Conservation (phyloP, 768 basidiomycete genomes). For the Amylocystis lapponica region DNA sequence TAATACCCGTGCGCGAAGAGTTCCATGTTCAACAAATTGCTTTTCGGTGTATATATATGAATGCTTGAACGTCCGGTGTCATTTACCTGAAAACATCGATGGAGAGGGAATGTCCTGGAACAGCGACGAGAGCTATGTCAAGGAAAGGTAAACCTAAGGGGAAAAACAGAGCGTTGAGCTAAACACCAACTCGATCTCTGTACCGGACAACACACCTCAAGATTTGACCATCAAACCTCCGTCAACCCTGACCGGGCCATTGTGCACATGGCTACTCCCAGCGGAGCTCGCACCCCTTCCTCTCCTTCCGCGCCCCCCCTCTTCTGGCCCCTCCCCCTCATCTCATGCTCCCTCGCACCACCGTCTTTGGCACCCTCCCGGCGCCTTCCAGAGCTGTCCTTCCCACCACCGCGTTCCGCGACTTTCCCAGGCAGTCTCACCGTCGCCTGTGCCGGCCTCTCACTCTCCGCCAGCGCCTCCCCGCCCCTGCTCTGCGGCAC, state of each 20-base stretch:
- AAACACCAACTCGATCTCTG: no score
- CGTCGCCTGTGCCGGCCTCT: background rate
- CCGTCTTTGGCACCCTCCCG: conserved; percentile 3
- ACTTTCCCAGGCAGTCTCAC: conserved; percentile 8
- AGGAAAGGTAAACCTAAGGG: no score
- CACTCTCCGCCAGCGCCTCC: background rate
- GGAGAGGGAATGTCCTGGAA: no score
- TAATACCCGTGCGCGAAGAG: no score
- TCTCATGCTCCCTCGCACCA: no score
- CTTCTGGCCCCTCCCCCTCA: conserved; percentile 13
- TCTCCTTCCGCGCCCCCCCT: conserved; percentile 11
- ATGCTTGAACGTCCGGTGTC: no score
- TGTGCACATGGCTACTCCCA: background rate
- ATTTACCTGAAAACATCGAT: no score
- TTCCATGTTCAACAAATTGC: no score
- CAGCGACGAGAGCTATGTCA: no score
- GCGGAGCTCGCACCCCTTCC: background rate
- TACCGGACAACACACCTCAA: conserved; percentile 10
- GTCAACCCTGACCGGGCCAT: conserved; percentile 17
- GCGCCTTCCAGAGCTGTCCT: conserved; percentile 10
- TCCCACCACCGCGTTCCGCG: conserved; percentile 4
- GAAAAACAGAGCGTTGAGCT: no score
- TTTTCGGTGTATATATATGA: no score
- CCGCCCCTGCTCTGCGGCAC: background rate
- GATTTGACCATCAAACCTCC: conserved; percentile 25